A percentile compares a stretch with the other conserved stretches of the same genome.
phyloP scores from a whole-genome alignment of 441 rosid genomes.

The Croton setiger region DNA sequence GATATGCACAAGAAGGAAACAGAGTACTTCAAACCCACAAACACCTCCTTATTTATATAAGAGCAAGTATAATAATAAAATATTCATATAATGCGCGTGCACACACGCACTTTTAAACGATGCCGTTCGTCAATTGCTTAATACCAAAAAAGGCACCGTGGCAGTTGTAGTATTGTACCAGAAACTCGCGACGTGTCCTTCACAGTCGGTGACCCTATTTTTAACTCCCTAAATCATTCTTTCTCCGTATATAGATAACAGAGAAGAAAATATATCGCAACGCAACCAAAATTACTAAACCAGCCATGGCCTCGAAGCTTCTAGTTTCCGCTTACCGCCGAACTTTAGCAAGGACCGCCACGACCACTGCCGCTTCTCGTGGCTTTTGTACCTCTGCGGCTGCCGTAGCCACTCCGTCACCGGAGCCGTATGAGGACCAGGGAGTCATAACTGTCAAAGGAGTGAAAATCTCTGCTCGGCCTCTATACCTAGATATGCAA shows the following conservation, averaged over 20 bases:
- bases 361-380: constrained; percentile 20
- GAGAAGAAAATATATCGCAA: neutral
- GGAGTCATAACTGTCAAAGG: constrained; percentile 66
- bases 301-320: constrained; percentile 48
- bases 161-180: neutral
- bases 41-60: no score
- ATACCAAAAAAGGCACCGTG: neutral
- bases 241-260: neutral
- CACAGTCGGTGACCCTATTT: constrained; percentile 6
- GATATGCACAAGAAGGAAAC: neutral
- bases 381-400: constrained; percentile 38
- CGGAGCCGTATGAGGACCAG: constrained; percentile 22
- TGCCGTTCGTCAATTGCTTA: neutral
- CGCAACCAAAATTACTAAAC: neutral
- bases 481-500: constrained; percentile 87
- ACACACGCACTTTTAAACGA: neutral
- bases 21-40: neutral
- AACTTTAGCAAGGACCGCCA: constrained; percentile 19
- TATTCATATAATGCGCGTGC: neutral
- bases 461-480: constrained; percentile 70
- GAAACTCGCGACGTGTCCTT: constrained; percentile 13
- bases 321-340: constrained; percentile 41
- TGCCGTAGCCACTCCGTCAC: constrained; percentile 21
- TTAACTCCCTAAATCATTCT: neutral
- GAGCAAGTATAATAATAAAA: neutral